These are phyloP conservation scores for Triticum turgidum DNA, from an alignment of 176 grass and related monocot species.

Conservation along the genomic window DNA sequence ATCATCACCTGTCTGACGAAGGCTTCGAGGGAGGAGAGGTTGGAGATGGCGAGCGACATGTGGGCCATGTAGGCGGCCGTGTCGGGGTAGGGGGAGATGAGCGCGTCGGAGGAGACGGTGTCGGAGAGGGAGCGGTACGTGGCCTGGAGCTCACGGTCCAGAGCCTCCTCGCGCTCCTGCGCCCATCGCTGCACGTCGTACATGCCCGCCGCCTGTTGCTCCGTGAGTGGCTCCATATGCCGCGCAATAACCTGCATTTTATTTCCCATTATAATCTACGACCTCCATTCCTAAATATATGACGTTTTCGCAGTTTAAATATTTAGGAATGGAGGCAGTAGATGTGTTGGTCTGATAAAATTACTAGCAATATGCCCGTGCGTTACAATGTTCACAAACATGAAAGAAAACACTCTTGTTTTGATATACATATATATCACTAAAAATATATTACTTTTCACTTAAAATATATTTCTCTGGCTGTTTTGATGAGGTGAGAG, in stretches of 20 bases:
- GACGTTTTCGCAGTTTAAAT: too few species aligned
- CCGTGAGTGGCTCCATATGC: conserved; percentile 48
- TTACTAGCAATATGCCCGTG: too few species aligned
- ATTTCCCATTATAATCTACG: not conserved
- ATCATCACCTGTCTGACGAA: conserved; percentile 47
- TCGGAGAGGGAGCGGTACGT: conserved; percentile 43
- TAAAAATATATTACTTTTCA: too few species aligned
- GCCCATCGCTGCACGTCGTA: conserved; percentile 48
- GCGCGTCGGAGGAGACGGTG: conserved; percentile 36
- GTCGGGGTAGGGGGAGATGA: conserved; percentile 31
- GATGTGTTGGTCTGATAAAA: too few species aligned
- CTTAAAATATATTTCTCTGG: too few species aligned
- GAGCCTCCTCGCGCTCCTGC: conserved; percentile 41
- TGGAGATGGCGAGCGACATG: conserved; percentile 58
- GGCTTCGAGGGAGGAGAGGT: conserved; percentile 54
- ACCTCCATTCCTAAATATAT: too few species aligned
- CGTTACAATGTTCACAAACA: too few species aligned
- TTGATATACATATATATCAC: too few species aligned
- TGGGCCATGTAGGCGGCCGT: conserved; percentile 54
- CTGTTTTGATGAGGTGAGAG: too few species aligned
- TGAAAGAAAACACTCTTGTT: too few species aligned
- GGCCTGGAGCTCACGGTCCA: conserved; percentile 47
- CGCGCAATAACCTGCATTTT: conserved; percentile 7
- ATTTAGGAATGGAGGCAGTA: too few species aligned
- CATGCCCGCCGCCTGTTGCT: conserved; percentile 36